Evolutionary conservation across 2,329 filamentous ascomycete genomes (phyloP), one percentile per base, ranked within the genome.

Genomic region (Colletotrichum lini): DNA sequence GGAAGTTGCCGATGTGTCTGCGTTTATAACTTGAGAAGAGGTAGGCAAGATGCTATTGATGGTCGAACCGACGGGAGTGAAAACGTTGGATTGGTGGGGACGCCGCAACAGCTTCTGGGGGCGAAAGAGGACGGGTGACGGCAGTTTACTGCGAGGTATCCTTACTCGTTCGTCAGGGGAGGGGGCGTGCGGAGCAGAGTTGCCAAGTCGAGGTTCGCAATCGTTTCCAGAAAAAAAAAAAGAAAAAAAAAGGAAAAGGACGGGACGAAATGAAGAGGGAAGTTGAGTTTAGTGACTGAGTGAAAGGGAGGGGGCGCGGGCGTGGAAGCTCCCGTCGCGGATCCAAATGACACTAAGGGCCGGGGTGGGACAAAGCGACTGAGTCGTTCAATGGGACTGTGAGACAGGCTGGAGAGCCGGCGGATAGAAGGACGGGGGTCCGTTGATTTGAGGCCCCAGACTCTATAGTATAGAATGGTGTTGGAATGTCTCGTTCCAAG

Each of bases 321-420:
- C 67, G 38, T 70, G 67, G 63, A 60, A 65, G 68, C 68, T 70
- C 57, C 68, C 68, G 68, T 70, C 68, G 68, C 68, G 68, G 57
- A 70, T 70, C 64, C 64, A 67, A 70, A 70, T 67, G 57, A 53
- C 68, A 67, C 68, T 58, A 67, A 38, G 64, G 68, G 64, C 56
- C 64, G 15, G 62, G 38, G 57, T 56, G 57, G 61, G 63, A 61
- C 62, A 67, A 67, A 60, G 64, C 68, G 67, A 58, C 64, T 57
- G 50, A 62, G 38, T 70, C 64, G 68, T 62, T 57, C 57, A 30
- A 70, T 44, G 56, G 42, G 60, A 38, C 56, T 62, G 53, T 54
- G 38, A 70, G 52, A 45, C 62, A 65, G 47, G 50, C 13, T 35
- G 56, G 64, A 52, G 35, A 23, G 38, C 23, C 13, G 54, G 42